Evolutionary conservation across 75 land plant species (phyloP).

Genomic region (Pinus albicaulis): DNA sequence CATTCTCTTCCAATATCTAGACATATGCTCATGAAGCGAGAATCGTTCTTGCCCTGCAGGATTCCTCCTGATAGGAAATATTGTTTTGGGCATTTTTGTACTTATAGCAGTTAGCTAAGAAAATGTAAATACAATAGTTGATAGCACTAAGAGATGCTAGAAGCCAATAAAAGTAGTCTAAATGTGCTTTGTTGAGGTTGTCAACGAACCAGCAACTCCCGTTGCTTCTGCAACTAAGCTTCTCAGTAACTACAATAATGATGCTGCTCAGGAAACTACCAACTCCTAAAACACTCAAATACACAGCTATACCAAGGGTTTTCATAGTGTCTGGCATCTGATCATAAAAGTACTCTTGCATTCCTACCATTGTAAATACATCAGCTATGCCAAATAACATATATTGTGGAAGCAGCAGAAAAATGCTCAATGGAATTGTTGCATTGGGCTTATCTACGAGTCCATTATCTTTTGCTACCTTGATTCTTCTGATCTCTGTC

Average conservation of each 20-base stretch:
- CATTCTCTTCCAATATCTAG: too few species aligned
- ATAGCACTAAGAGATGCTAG: conserved; percentile 30
- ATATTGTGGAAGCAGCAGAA: conserved; percentile 88
- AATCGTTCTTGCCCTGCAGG: too few species aligned
- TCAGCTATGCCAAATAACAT: conserved; percentile 80
- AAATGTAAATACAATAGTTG: conserved; percentile 20
- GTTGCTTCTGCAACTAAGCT: conserved; percentile 21
- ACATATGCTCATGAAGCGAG: too few species aligned
- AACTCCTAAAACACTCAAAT: conserved; percentile 73
- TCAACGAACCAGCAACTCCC: conserved; percentile 62
- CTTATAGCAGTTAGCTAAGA: conserved; percentile 10
- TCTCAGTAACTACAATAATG: conserved; percentile 45
- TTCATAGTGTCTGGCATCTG: conserved; percentile 84
- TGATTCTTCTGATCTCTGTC: conserved; percentile 46
- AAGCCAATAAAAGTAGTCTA: conserved; percentile 52
- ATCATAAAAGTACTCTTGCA: conserved; percentile 87
- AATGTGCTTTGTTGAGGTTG: conserved; percentile 40
- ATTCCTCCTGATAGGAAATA: too few species aligned
- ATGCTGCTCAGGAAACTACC: conserved; percentile 77
- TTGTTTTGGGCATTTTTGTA: background rate
- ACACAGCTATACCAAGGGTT: conserved; percentile 76
- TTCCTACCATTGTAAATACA: conserved; percentile 87
- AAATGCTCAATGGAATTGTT: conserved; percentile 57
- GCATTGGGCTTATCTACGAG: conserved; percentile 10
- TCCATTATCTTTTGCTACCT: conserved; percentile 15